phyloP scores from a whole-genome alignment of 116 monocot species.

The Posidonia oceanica region DNA sequence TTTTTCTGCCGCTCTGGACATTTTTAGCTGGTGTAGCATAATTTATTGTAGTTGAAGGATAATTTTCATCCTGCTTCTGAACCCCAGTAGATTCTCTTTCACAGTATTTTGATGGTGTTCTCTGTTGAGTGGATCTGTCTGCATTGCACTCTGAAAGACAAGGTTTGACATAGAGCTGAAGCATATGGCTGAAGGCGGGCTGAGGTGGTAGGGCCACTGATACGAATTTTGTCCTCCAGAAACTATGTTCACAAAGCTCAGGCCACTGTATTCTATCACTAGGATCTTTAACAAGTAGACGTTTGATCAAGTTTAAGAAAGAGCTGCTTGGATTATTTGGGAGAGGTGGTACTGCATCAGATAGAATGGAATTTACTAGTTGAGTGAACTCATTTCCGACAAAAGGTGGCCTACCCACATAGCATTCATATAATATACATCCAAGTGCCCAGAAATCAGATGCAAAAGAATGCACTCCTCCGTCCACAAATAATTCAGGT shows the following conservation, averaged over 20 bases:
- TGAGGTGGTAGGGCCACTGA: conserved; percentile 56
- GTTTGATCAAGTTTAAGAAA: conserved; percentile 58
- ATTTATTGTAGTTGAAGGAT: conserved; percentile 17
- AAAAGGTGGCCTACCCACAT: conserved; percentile 83
- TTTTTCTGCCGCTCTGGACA: conserved; percentile 29
- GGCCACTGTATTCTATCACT: conserved; percentile 80
- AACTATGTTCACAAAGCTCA: conserved; percentile 73
- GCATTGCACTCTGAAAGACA: conserved; percentile 48
- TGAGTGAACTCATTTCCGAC: conserved; percentile 72
- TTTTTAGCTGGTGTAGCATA: conserved; percentile 47
- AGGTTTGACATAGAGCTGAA: conserved; percentile 40
- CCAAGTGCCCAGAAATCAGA: conserved; percentile 99
- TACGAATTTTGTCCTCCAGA: conserved; percentile 73
- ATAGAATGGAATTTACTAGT: conserved; percentile 79
- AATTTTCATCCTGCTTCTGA: conserved; percentile 48
- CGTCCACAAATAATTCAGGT: conserved; percentile 95
- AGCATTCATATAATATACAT: conserved; percentile 94
- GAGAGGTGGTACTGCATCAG: conserved; percentile 71
- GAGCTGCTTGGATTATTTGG: conserved; percentile 55
- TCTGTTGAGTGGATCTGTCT: conserved; percentile 37
- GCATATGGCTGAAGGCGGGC: conserved; percentile 58
- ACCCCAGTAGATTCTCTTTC: conserved; percentile 24
- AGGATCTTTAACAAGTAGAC: conserved; percentile 79
- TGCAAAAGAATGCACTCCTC: conserved; percentile 91
- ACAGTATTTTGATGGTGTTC: conserved; percentile 38